Percentiles rank a stretch among this genome's conserved stretches.
These are phyloP conservation scores for Cordyceps fumosorosea DNA, from an alignment of 2,329 filamentous ascomycete genomes.

Conservation along the genomic window DNA sequence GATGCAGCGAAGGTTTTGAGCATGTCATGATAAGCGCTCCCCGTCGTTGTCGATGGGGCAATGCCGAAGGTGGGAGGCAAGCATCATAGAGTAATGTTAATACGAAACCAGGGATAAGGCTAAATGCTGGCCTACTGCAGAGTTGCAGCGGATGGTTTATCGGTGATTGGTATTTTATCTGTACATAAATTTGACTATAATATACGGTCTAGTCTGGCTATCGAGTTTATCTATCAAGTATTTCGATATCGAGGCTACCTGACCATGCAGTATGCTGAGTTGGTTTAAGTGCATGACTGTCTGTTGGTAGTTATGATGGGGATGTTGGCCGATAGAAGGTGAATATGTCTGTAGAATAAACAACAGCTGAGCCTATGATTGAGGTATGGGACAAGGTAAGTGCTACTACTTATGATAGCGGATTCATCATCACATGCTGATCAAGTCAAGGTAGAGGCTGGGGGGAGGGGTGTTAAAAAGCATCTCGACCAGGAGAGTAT, in stretches of 20 bases:
- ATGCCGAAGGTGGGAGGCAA: background rate
- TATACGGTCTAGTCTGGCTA: constrained; percentile 12
- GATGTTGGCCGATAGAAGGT: background rate
- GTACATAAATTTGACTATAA: constrained; percentile 13
- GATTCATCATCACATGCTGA: too few species aligned
- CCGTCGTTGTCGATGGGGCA: background rate
- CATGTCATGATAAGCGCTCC: background rate
- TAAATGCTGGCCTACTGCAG: background rate
- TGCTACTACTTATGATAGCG: too few species aligned
- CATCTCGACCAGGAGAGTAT: background rate
- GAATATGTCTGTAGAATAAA: too few species aligned
- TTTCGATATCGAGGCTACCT: background rate
- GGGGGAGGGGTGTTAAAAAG: background rate
- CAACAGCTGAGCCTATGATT: too few species aligned
- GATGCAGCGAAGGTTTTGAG: background rate
- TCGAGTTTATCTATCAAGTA: background rate
- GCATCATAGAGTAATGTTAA: constrained; percentile 2
- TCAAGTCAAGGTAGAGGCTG: too few species aligned
- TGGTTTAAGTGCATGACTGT: background rate
- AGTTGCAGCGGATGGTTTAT: background rate
- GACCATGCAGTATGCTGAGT: background rate
- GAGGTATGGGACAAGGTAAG: too few species aligned
- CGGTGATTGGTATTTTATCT: background rate
- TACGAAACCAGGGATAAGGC: background rate
- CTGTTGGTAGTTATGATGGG: background rate